phyloP scores from a whole-genome alignment of 2,329 filamentous ascomycete species.

The Thelonectria blattea region DNA sequence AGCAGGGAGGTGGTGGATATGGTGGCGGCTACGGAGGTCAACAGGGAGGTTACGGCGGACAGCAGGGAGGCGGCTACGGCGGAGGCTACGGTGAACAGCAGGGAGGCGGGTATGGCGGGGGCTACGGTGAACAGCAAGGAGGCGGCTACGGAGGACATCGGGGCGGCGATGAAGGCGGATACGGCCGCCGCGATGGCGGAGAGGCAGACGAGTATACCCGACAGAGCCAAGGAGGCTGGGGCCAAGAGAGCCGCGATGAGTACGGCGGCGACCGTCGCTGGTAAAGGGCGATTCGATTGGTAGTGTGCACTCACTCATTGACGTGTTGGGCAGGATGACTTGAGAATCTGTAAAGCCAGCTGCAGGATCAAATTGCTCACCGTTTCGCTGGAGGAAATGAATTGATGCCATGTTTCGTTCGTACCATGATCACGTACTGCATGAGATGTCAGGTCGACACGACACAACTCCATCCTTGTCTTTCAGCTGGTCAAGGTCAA shows the following conservation, averaged over 20 bases:
- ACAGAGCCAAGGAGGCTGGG: conserved; percentile 27
- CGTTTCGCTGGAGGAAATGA: not conserved
- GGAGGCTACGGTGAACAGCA: conserved; percentile 26
- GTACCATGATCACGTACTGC: too few relatives aligned
- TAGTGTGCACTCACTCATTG: not conserved
- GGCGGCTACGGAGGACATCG: conserved; percentile 18
- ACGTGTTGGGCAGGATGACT: not conserved
- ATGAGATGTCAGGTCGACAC: too few relatives aligned
- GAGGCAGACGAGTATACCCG: conserved; percentile 34
- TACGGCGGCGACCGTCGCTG: conserved; percentile 35
- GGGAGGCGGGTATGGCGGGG: not conserved
- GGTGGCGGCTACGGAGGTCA: conserved; percentile 1
- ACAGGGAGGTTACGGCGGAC: conserved; percentile 17
- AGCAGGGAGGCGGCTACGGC: not conserved
- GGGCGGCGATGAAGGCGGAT: not conserved
- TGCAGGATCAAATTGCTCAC: not conserved
- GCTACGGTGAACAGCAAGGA: conserved; percentile 22
- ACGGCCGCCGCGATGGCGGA: conserved; percentile 31
- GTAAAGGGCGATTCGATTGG: conserved; percentile 20
- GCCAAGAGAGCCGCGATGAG: conserved; percentile 20
- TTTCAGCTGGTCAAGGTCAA: not conserved
- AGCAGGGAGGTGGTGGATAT: conserved; percentile 3
- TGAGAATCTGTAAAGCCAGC: not conserved
- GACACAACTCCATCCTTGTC: not conserved
- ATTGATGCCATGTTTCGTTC: not conserved